Percentiles rank a stretch among this genome's conserved stretches.
These are phyloP conservation scores for Cymbopogon citratus DNA, from an alignment of 176 grass and related monocot species.

Conservation along the genomic window DNA sequence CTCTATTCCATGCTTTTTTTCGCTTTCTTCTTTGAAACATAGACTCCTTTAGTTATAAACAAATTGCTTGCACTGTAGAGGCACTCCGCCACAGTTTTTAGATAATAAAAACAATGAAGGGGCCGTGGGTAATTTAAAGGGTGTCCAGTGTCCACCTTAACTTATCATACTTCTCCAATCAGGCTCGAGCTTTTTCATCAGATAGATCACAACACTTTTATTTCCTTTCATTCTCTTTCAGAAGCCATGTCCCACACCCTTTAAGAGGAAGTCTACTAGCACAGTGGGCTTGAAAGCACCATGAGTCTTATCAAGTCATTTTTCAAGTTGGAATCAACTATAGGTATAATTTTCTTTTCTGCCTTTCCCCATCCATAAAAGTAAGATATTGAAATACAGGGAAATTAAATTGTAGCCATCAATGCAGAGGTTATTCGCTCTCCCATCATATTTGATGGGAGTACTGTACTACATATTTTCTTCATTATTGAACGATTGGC, in stretches of 20 bases:
- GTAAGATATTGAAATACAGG: not conserved
- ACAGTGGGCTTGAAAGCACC: slow-evolving; percentile 46
- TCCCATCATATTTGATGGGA: slow-evolving; percentile 10
- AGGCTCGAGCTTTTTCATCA: slow-evolving; percentile 4
- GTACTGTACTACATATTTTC: not conserved
- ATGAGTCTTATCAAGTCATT: slow-evolving; percentile 32
- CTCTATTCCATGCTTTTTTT: not conserved
- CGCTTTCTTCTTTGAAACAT: not conserved
- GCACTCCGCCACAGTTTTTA: not conserved
- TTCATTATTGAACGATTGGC: not conserved
- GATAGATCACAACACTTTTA: slow-evolving; percentile 8
- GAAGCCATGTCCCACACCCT: slow-evolving; percentile 35
- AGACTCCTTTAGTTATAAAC: not conserved
- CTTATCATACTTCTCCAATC: slow-evolving; percentile 7
- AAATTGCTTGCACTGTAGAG: not conserved
- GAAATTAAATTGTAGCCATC: not conserved
- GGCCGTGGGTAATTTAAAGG: not conserved
- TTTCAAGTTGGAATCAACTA: slow-evolving; percentile 27
- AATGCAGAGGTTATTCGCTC: not conserved
- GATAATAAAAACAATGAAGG: not conserved
- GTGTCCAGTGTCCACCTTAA: not conserved
- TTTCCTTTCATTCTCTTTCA: slow-evolving; percentile 27
- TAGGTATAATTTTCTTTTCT: slow-evolving; percentile 15
- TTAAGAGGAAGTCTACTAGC: slow-evolving; percentile 48
- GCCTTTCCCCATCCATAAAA: slow-evolving; percentile 20